phyloP scores from a whole-genome alignment of 2,329 filamentous ascomycete species.

The Alternaria solani region DNA sequence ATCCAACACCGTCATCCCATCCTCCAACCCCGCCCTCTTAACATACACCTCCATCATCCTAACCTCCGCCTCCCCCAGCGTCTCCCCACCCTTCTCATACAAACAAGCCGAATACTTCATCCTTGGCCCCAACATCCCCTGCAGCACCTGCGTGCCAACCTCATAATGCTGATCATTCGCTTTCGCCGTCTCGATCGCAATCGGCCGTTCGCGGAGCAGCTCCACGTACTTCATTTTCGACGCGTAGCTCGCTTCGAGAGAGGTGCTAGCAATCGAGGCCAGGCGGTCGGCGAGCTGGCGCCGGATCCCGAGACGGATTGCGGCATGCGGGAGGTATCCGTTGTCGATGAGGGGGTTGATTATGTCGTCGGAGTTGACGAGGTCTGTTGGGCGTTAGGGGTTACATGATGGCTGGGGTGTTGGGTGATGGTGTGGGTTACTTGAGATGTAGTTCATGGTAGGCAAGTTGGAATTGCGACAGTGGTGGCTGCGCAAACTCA shows the following conservation, averaged over 20 bases:
- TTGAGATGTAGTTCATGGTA: slow-evolving; percentile 46
- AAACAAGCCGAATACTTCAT: slow-evolving; percentile 78
- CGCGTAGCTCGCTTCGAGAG: slow-evolving; percentile 62
- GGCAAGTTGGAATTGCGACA: background rate
- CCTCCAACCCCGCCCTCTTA: slow-evolving; percentile 64
- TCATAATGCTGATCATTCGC: slow-evolving; percentile 78
- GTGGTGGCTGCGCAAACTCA: no score
- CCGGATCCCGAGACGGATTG: slow-evolving; percentile 72
- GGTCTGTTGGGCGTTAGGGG: slow-evolving; percentile 22
- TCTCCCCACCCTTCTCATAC: slow-evolving; percentile 65
- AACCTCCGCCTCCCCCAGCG: slow-evolving; percentile 70
- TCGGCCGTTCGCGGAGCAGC: slow-evolving; percentile 66
- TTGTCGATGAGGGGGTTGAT: slow-evolving; percentile 64
- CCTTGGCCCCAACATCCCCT: slow-evolving; percentile 68
- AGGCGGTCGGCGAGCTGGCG: slow-evolving; percentile 70
- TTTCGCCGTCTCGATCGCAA: slow-evolving; percentile 71
- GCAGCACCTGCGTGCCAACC: slow-evolving; percentile 71
- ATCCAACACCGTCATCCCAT: slow-evolving; percentile 70
- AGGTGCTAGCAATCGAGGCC: slow-evolving; percentile 61
- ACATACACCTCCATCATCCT: slow-evolving; percentile 72
- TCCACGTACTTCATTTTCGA: slow-evolving; percentile 71
- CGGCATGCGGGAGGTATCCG: slow-evolving; percentile 68
- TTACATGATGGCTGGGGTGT: background rate
- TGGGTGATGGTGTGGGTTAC: slow-evolving; percentile 33
- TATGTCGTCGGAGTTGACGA: slow-evolving; percentile 35